Percentiles rank a stretch among this genome's conserved stretches.
Evolutionary conservation across 139 green algal species (phyloP).

Genomic region (Micractinium conductrix): DNA sequence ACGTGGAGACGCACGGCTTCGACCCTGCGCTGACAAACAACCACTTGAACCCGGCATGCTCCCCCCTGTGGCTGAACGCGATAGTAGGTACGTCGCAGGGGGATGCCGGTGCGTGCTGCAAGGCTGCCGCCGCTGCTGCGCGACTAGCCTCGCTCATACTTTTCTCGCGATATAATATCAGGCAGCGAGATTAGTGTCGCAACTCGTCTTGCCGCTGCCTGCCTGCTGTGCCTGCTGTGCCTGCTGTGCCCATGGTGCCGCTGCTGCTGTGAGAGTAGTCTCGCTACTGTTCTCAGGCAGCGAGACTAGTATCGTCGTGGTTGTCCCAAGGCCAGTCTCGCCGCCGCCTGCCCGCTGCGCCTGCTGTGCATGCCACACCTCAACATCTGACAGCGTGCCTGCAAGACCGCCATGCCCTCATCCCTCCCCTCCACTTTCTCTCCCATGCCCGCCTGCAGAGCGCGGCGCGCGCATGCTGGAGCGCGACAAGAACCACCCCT

Average conservation of each 20-base stretch:
- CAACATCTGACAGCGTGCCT: background rate
- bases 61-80: constrained; percentile 68
- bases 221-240: background rate
- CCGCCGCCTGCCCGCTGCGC: no score
- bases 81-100: constrained; percentile 60
- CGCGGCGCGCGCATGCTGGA: constrained; percentile 81
- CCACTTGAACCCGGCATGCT: constrained; percentile 71
- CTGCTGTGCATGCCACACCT: background rate
- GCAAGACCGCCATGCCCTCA: background rate
- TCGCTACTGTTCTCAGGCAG: no score
- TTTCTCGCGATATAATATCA: no score
- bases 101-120: no score
- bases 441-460: constrained; percentile 41
- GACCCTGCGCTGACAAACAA: constrained; percentile 81
- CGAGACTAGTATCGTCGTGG: no score
- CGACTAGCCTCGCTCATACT: no score
- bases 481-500: constrained; percentile 90
- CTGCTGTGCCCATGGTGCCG: background rate
- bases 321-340: no score
- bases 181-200: no score
- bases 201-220: no score
- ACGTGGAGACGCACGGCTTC: constrained; percentile 98
- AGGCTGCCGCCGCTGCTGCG: no score
- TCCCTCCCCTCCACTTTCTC: background rate
- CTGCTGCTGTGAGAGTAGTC: background rate